Evolutionary conservation across 140 eudicot genomes (phyloP), one percentile per base, ranked within the genome.

Genomic region (Oenanthe javanica): DNA sequence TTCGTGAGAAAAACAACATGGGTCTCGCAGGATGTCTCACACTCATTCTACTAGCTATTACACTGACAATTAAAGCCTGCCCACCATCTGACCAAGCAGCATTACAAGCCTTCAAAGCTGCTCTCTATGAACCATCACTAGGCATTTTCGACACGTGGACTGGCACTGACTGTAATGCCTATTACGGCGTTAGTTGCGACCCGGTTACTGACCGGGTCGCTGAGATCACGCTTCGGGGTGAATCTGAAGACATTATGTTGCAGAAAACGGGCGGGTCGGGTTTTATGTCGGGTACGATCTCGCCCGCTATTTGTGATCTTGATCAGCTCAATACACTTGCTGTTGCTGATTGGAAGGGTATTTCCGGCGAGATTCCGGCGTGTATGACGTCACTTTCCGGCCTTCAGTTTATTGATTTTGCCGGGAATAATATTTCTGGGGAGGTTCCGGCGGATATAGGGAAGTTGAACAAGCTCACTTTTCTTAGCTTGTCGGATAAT

Each of bases 281-380:
- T 2, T 94, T 84, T 87, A 92, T 94, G 98, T 86, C 97, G 73
- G 98, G 98, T 79, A 79, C 96, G 1, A 51, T 94, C 61, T 87
- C 97, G 45, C 93, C 96, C 5, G 84, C 93, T 9, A 40, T 92
- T 27, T 94, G 98, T 70, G 21, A 83, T 12, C 93, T 94, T 48
- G 94, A 92, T 88, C 84, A 87, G 59, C 97, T 94, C 82, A 85
- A 91, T 13, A 90, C 94, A 19, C 91, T 94, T 1, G 77, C 88
- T 38, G 82, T 94, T 70, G 98, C 98, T 80, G 98, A 94, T 88
- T 94, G 98, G 98, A 94, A 94, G 72, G 93, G 64, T 3, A 84
- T 94, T 71, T 84, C 96, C 77, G 98, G 97, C 47, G 88, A 87
- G 21, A 92, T 94, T 45, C 98, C 98, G 47, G 52, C 90, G 11